phyloP scores from a whole-genome alignment of 345 rosid genomes.

The Melaleuca alternifolia region DNA sequence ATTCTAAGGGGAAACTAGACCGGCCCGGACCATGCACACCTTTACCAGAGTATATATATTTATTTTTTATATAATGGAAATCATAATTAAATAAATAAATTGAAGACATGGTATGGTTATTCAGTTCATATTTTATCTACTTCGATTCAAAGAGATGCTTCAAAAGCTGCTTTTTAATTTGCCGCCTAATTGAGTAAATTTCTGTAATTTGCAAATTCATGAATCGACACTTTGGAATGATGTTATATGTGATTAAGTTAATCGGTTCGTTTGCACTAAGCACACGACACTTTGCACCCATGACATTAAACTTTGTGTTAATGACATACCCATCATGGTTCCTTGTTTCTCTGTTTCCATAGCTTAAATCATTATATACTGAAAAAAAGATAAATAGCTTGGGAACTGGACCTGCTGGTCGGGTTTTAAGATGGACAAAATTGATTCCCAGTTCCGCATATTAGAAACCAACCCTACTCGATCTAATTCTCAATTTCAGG shows the following conservation, averaged over 20 bases:
- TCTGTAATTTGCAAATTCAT: neutral
- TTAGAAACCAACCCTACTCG: accelerated
- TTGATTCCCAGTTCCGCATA: neutral
- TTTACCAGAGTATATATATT: neutral
- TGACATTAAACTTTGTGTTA: neutral
- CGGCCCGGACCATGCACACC: too few species aligned
- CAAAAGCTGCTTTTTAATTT: too few species aligned
- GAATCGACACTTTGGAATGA: neutral
- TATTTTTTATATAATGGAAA: neutral
- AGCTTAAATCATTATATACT: neutral
- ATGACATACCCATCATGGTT: neutral
- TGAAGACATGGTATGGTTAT: neutral
- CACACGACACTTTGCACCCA: neutral
- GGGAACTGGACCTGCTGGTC: neutral
- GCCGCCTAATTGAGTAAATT: too few species aligned
- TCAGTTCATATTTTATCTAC: neutral
- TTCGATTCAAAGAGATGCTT: too few species aligned
- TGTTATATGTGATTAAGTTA: neutral
- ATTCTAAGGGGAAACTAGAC: too few species aligned
- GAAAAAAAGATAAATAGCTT: neutral
- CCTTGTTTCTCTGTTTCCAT: neutral
- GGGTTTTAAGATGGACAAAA: too few species aligned
- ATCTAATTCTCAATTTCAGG: neutral
- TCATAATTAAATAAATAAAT: neutral
- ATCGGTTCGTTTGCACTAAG: neutral